phyloP scores from a whole-genome alignment of 345 rosid genomes.

The Cardiospermum halicacabum region DNA sequence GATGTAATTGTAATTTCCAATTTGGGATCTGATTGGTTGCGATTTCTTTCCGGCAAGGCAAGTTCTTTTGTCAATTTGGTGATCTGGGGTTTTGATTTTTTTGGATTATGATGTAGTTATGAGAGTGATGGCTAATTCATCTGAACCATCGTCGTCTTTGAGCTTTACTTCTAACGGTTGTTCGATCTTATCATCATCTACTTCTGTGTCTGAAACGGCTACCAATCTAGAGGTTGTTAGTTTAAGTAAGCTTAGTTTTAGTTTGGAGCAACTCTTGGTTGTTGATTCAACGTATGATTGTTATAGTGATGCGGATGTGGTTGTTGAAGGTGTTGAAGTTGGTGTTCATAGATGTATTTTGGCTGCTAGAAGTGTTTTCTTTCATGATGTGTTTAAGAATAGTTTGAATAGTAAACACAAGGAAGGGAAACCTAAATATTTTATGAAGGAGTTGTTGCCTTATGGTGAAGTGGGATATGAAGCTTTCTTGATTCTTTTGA shows the following conservation, averaged over 20 bases:
- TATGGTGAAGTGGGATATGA: slow-evolving; percentile 68
- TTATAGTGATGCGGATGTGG: slow-evolving; percentile 82
- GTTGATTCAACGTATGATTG: slow-evolving; percentile 42
- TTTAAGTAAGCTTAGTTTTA: slow-evolving; percentile 70
- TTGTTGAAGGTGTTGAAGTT: slow-evolving; percentile 50
- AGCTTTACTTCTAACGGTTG: slow-evolving; percentile 58
- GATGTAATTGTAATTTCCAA: not conserved
- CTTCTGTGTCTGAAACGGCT: slow-evolving; percentile 38
- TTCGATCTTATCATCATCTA: too few relatives aligned
- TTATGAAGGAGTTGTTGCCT: slow-evolving; percentile 51
- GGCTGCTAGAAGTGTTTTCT: slow-evolving; percentile 83
- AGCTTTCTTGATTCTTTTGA: slow-evolving; percentile 68
- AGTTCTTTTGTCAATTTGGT: not conserved
- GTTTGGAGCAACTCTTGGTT: slow-evolving; percentile 65
- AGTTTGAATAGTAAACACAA: too few relatives aligned
- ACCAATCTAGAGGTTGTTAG: slow-evolving; percentile 54
- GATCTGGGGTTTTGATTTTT: not conserved
- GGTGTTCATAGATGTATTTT: slow-evolving; percentile 80
- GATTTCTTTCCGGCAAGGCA: too few relatives aligned
- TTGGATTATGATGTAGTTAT: not conserved
- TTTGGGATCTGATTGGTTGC: too few relatives aligned
- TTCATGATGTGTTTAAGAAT: slow-evolving; percentile 55
- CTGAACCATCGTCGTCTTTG: slow-evolving; percentile 76
- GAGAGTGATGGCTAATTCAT: slow-evolving; percentile 46
- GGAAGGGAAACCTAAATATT: slow-evolving; percentile 57